Evolutionary conservation across 2,329 filamentous ascomycete genomes (phyloP), one percentile per base, ranked within the genome.

Genomic region (Nemania bipapillata): DNA sequence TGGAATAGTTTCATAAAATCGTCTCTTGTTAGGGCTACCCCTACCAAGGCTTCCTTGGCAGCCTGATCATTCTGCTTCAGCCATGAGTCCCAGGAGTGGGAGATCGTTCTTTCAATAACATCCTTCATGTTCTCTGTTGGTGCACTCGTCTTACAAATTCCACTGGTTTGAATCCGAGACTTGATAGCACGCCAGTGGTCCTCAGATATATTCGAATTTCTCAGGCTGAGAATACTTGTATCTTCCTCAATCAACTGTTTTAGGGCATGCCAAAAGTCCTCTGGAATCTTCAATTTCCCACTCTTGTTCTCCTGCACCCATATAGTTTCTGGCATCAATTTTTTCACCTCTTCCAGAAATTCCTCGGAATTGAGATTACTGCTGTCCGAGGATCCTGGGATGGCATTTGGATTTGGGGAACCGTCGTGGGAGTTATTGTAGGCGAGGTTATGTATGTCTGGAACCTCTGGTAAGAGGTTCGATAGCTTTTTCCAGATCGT

Each of bases 191-290:
- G 75, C 85, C 84, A 87, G 47, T 86, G 82, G 30, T 80, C 71
- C 9, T 86, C 81, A 0, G 83, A 83, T 3, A 84, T 79, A 20
- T 81, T 72, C 15, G 81, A 75, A 32, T 81, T 80, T 40, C 86
- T 80, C 2, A 87, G 73, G 2, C 80, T 84, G 42, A 87, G 75
- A 45, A 88, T 81, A 32, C 80, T 79, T 1, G 80, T 80, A 50
- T 87, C 86, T 1, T 80, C 77, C 22, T 80, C 80, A 55, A 91
- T 85, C 65, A 85, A 82, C 61, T 86, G 84, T 26, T 83, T 82
- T 8, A 93, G 77, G 0, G 90, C 90, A 64, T 87, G 82, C 86
- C 88, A 93, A 68, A 93, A 91, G 2, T 88, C 84, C 26, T 87
- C 82, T 0, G 86, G 80, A 17, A 92, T 85, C 24, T 86, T 79